Conservation (phyloP, 768 basidiomycete species). For the Termitomyces heimii region DNA sequence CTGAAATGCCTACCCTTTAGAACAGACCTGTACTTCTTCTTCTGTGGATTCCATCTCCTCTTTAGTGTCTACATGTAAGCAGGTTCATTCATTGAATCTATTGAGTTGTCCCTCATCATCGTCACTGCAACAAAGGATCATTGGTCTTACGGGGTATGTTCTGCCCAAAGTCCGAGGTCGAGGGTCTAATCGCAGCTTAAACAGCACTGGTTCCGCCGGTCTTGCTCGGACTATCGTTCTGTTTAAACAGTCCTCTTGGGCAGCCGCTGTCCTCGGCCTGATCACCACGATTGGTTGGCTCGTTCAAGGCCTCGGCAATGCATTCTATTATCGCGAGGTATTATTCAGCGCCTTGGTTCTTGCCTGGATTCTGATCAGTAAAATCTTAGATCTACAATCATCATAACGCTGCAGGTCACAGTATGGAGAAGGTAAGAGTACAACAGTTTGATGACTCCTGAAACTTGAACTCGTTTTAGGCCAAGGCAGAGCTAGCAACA, state of each 20-base stretch:
- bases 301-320: conserved; percentile 78
- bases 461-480: conserved; percentile 36
- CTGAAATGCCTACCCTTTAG: conserved; percentile 19
- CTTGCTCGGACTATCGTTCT: conserved; percentile 88
- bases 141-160: conserved; percentile 81
- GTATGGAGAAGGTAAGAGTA: conserved; percentile 69
- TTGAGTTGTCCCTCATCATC: conserved; percentile 21
- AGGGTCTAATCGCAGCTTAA: conserved; percentile 16
- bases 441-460: not conserved
- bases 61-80: conserved; percentile 90
- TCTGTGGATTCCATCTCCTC: conserved; percentile 90
- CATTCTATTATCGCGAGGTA: conserved; percentile 77
- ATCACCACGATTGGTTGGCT: conserved; percentile 86
- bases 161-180: conserved; percentile 28
- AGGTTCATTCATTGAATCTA: conserved; percentile 10
- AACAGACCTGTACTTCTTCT: conserved; percentile 94
- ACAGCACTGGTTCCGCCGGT: conserved; percentile 89
- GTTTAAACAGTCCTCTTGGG: conserved; percentile 64
- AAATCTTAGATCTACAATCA: conserved; percentile 63
- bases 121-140: conserved; percentile 55
- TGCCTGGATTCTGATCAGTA: conserved; percentile 7
- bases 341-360: conserved; percentile 10
- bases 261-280: conserved; percentile 75
- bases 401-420: conserved; percentile 80
- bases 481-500: conserved; percentile 74